Percentiles rank a stretch among this genome's conserved stretches.
Evolutionary conservation across 352 stramenopile species (phyloP).

Genomic region (Globisporangium nagaii): DNA sequence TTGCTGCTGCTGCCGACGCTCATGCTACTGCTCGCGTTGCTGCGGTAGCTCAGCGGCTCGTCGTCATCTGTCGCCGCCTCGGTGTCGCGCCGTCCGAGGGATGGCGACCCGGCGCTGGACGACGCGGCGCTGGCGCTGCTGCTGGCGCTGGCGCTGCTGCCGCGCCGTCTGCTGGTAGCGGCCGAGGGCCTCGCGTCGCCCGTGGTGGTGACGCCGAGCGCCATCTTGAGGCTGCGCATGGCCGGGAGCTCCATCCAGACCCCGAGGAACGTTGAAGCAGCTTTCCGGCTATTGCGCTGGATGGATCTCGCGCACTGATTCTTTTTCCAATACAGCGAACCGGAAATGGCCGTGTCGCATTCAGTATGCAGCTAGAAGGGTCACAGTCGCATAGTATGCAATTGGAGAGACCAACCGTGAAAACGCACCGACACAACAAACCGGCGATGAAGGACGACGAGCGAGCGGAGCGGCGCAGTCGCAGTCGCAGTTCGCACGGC

Average conservation of each 20-base stretch:
- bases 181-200: slow-evolving; percentile 7
- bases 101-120: background rate
- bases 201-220: slow-evolving; percentile 13
- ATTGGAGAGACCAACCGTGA: too few species aligned
- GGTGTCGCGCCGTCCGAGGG: slow-evolving; percentile 15
- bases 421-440: too few species aligned
- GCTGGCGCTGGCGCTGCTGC: slow-evolving; percentile 6
- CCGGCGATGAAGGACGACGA: background rate
- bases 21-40: slow-evolving; percentile 13
- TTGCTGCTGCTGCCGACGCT: slow-evolving; percentile 18
- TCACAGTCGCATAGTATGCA: too few species aligned
- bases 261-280: background rate
- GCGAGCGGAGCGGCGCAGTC: slow-evolving; percentile 1
- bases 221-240: slow-evolving; percentile 24
- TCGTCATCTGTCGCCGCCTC: slow-evolving; percentile 6
- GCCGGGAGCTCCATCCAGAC: slow-evolving; percentile 20
- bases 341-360: too few species aligned
- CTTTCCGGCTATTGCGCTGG: slow-evolving; percentile 4
- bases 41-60: slow-evolving; percentile 16
- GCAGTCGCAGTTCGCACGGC: slow-evolving; percentile 9
- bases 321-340: too few species aligned
- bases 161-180: background rate
- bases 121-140: slow-evolving; percentile 1
- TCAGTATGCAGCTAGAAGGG: too few species aligned
- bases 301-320: too few species aligned